Evolutionary conservation across 352 stramenopile species (phyloP).

Genomic region (Pythium plurisporium): DNA sequence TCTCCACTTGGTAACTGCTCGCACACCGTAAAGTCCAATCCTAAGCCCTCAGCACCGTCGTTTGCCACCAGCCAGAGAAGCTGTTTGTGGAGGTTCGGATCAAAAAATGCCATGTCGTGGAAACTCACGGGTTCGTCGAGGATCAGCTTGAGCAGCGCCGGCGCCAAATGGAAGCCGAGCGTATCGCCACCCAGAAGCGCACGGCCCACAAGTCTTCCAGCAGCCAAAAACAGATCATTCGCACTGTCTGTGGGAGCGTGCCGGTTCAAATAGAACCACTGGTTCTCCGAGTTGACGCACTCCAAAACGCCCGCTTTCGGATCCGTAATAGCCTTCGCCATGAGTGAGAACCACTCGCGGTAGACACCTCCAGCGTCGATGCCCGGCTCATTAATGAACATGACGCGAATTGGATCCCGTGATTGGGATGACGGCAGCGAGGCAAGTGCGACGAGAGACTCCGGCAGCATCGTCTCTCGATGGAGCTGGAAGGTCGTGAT

Average conservation of each 20-base stretch:
- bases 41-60: slow-evolving; percentile 18
- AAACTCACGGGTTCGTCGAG: slow-evolving; percentile 88
- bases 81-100: slow-evolving; percentile 27
- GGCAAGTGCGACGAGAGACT: slow-evolving; percentile 27
- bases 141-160: slow-evolving; percentile 92
- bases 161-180: slow-evolving; percentile 85
- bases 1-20: slow-evolving; percentile 22
- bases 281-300: slow-evolving; percentile 25
- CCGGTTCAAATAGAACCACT: slow-evolving; percentile 33
- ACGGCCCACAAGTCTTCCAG: slow-evolving; percentile 24
- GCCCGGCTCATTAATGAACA: slow-evolving; percentile 52
- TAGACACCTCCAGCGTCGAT: slow-evolving; percentile 63
- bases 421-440: slow-evolving; percentile 12
- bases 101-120: slow-evolving; percentile 76
- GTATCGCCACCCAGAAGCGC: slow-evolving; percentile 70
- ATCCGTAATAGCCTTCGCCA: slow-evolving; percentile 28
- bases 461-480: slow-evolving; percentile 16
- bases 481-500: slow-evolving; percentile 22
- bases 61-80: slow-evolving; percentile 28
- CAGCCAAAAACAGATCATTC: slow-evolving; percentile 19
- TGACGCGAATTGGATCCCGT: slow-evolving; percentile 35
- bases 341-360: slow-evolving; percentile 60
- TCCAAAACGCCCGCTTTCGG: slow-evolving; percentile 22
- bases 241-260: no score
- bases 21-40: slow-evolving; percentile 55